Evolutionary conservation across 768 basidiomycete genomes (phyloP), one percentile per base, ranked within the genome.

Genomic region (Kwoniella botswanensis): DNA sequence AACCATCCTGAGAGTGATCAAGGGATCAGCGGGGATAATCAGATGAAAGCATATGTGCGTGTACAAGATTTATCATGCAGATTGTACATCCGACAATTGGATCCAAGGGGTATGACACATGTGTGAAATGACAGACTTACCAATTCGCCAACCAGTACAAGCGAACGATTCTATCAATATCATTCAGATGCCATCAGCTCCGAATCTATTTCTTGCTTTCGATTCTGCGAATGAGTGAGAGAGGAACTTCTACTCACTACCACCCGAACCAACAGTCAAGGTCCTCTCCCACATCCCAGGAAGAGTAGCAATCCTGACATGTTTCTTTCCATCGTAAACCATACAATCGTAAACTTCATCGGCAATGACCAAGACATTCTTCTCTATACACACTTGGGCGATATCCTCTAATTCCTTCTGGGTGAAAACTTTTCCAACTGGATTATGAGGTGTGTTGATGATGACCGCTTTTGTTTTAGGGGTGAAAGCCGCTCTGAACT

Each of bases 341-440:
- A 99, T 89, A 76, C 91, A 92, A 78, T 99, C 97, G 83, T 99
- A 99, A 92, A 99, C 97, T 89, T 99, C 97, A 83, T 99, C 97
- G 1, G 94, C 85, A 88, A 98, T 91, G 43, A 98, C 90, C 50
- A 99, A 85, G 24, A 98, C 87, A 81, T 99, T 94, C 84, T 91
- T 91, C 84, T 98, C 93, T 80, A 93, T 89, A 3, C 95, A 94
- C 24, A 99, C 84, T 63, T 87, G 88, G 41, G 95, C 95, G 67
- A 99, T 93, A 63, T 88, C 86, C 73, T 92, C 89, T 2, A 99
- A 87, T 82, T 99, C 97, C 59, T 87, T 79, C 67, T 87, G 88
- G 6, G 90, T 91, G 82, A 97, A 98, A 44, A 98, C 93, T 84
- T 99, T 99, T 59, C 97, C 97, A n/a, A 98, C 88, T 24, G 97